A percentile compares a stretch with the other conserved stretches of the same genome.
These are phyloP conservation scores for Xylariaceae sp. DNA, from an alignment of 2,329 filamentous ascomycete genomes.

Conservation along the genomic window DNA sequence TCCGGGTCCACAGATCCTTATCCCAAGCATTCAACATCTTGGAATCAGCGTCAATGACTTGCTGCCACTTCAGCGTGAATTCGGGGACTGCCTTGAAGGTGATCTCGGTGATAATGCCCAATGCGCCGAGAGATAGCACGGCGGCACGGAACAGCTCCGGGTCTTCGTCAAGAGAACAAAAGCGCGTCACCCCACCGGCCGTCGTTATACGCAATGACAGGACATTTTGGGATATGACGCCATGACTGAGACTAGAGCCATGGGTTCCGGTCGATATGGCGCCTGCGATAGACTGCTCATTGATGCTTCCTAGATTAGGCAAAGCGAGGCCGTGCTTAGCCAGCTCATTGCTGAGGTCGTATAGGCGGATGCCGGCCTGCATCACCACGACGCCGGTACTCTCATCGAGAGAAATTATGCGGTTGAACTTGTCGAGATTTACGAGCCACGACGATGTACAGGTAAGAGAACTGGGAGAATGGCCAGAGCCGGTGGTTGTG, in stretches of 20 bases:
- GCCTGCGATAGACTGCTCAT: conserved; percentile 86
- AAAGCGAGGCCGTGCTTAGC: conserved; percentile 74
- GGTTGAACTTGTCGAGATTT: conserved; percentile 79
- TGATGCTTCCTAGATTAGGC: conserved; percentile 90
- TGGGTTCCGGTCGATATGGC: conserved; percentile 92
- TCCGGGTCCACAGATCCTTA: conserved; percentile 68
- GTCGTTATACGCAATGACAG: conserved; percentile 72
- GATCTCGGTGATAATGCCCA: conserved; percentile 87
- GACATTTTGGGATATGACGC: conserved; percentile 75
- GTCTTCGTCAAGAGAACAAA: conserved; percentile 64
- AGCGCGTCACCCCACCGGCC: conserved; percentile 67
- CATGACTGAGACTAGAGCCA: conserved; percentile 78
- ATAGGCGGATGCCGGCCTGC: conserved; percentile 82
- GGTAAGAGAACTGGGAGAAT: conserved; percentile 87
- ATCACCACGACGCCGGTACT: conserved; percentile 64
- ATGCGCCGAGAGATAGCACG: conserved; percentile 76
- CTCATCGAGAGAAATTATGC: conserved; percentile 64
- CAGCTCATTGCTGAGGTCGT: conserved; percentile 65
- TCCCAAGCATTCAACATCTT: conserved; percentile 68
- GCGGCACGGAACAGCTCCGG: conserved; percentile 81
- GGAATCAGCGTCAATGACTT: conserved; percentile 66
- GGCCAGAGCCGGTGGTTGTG: conserved; percentile 80
- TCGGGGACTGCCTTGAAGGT: conserved; percentile 74
- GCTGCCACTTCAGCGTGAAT: conserved; percentile 82
- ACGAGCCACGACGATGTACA: conserved; percentile 92